phyloP scores from a whole-genome alignment of 2,329 filamentous ascomycete genomes.

The Didymella pomorum region DNA sequence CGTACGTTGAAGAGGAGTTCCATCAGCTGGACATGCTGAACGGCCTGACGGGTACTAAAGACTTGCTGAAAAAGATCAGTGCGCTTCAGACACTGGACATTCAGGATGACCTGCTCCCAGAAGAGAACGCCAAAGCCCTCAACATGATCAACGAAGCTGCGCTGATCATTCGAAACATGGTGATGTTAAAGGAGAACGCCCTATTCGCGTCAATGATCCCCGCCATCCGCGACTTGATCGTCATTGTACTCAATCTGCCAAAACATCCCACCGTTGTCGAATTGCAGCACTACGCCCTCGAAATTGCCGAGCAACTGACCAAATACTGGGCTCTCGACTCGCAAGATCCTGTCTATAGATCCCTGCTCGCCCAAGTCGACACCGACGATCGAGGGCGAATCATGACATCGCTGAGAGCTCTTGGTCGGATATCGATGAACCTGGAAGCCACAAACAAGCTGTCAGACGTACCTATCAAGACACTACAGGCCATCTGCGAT shows the following conservation, averaged over 20 bases:
- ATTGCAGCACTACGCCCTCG: slow-evolving; percentile 87
- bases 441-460: slow-evolving; percentile 80
- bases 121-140: slow-evolving; percentile 73
- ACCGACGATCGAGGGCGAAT: slow-evolving; percentile 80
- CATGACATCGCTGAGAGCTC: slow-evolving; percentile 78
- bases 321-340: slow-evolving; percentile 77
- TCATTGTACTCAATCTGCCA: slow-evolving; percentile 82
- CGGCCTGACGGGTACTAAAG: slow-evolving; percentile 70
- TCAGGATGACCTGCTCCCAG: slow-evolving; percentile 74
- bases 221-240: slow-evolving; percentile 80
- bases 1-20: slow-evolving; percentile 66
- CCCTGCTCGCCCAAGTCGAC: slow-evolving; percentile 66
- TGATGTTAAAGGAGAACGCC: slow-evolving; percentile 90
- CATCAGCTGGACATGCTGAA: slow-evolving; percentile 64
- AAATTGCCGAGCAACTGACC: slow-evolving; percentile 90
- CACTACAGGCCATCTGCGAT: slow-evolving; percentile 73
- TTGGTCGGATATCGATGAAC: slow-evolving; percentile 89
- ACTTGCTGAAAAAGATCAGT: slow-evolving; percentile 76
- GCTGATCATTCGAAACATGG: slow-evolving; percentile 92
- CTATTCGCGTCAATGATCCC: slow-evolving; percentile 77
- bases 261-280: slow-evolving; percentile 76
- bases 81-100: slow-evolving; percentile 65
- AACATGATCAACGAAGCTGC: slow-evolving; percentile 84
- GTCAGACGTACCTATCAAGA: slow-evolving; percentile 70
- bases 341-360: slow-evolving; percentile 80